Base-by-base conservation (phyloP, 2,329 filamentous ascomycete genomes). In the Drechslerella stenobrocha region DNA sequence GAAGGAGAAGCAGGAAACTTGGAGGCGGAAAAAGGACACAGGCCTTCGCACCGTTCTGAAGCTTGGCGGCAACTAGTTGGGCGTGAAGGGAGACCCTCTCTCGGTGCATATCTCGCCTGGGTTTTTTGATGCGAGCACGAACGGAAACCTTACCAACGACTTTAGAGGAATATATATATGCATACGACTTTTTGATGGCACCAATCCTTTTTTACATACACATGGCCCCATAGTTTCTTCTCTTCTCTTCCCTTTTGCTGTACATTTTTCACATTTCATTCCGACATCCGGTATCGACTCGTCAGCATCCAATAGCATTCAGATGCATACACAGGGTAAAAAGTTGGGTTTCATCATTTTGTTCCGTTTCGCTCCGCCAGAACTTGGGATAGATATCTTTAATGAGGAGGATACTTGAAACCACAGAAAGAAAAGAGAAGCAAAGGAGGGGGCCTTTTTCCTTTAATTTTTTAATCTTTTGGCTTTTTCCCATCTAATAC, bases 1-100 rank as follows among this genome's bases (percentile, higher is more conserved):
- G 61, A 84, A 87, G 60, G 83, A 86, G 78, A 87, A 86, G 78
- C 82, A 81, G 73, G 83, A 82, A n/a, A 70, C 82, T 32, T 87
- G 85, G 85, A 82, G 80, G 75, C 79, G 78, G 42, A 87, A 85
- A 77, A 86, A 85, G 76, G 71, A 73, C 35, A 69, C 71, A 11
- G 71, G 71, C 24, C 46, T 73, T 28, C 53, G 58, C 40, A 44
- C 58, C 42, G 64, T 58, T 44, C 53, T 63, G 28, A 67, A 67
- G n/a, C 28, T 67, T 42, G 63, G 63, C 45, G 44, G 58, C 46
- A 67, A 56, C 51, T 59, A 60, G 55, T 34, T n/a, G 1, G 50
- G 6, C 22, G 23, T 9, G 18, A 45, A 9, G 20, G 37, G 18
- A 4, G 42, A 18, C n/a, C n/a, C n/a, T 40, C 3, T 18, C 45